Conservation (phyloP, 208 protist species). For the Naegleria gruberi region DNA sequence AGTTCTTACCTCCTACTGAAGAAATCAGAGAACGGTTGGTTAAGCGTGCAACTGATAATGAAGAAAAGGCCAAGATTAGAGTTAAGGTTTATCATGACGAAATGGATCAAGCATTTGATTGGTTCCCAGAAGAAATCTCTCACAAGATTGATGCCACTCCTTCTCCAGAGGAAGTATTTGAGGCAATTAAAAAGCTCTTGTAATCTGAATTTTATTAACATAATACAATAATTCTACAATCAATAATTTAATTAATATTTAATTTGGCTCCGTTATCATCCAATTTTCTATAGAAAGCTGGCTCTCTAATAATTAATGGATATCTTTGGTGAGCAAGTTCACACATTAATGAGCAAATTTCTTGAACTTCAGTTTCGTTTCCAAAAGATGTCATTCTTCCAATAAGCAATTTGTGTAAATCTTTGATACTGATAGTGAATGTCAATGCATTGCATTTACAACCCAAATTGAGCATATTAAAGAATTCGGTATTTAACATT, state of each 20-base stretch:
- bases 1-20: slow-evolving; percentile 5
- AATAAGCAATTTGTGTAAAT: background rate
- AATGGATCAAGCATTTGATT: too few species aligned
- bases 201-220: background rate
- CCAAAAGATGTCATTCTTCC: background rate
- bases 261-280: background rate
- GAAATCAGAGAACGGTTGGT: background rate
- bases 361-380: background rate
- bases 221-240: too few species aligned
- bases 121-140: background rate
- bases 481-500: background rate
- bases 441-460: background rate
- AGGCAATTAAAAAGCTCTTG: background rate
- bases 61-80: slow-evolving; percentile 20
- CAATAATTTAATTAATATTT: background rate
- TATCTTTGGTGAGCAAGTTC: background rate
- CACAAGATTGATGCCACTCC: background rate
- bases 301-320: background rate
- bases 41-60: background rate
- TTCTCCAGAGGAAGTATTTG: background rate
- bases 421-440: background rate
- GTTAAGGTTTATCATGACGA: slow-evolving; percentile 7
- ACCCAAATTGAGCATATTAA: background rate
- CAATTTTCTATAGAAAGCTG: background rate
- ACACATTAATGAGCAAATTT: background rate